These are phyloP conservation scores for Wolfiporia cocos DNA, from an alignment of 1,284 basidiomycete genomes.

Conservation along the genomic window DNA sequence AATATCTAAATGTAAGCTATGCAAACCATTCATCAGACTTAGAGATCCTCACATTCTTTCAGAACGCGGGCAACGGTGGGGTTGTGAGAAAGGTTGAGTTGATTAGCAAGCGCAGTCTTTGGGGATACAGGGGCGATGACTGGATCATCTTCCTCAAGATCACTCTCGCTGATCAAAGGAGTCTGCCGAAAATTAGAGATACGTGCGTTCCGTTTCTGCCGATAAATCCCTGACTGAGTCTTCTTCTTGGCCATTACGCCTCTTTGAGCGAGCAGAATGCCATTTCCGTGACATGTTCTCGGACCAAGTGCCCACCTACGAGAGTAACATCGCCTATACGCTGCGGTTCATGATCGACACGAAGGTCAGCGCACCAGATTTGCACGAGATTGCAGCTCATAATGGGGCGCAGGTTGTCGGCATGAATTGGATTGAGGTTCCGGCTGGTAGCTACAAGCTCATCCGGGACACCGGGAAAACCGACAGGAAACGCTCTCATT, in stretches of 20 bases:
- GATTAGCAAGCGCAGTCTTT: constrained; percentile 68
- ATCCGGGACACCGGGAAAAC: too few relatives aligned
- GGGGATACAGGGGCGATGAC: constrained; percentile 85
- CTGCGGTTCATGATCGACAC: constrained; percentile 97
- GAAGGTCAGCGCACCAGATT: constrained; percentile 43
- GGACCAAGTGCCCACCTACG: constrained; percentile 63
- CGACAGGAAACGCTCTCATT: constrained; percentile 65
- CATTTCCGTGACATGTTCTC: constrained; percentile 66
- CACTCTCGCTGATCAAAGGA: constrained; percentile 65
- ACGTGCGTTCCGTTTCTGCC: constrained; percentile 35
- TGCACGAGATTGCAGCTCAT: constrained; percentile 1
- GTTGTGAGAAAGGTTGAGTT: constrained; percentile 56
- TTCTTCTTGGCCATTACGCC: constrained; percentile 43
- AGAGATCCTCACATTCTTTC: too few relatives aligned
- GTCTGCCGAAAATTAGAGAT: constrained; percentile 87
- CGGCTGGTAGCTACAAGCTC: constrained; percentile 73
- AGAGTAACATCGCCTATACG: constrained; percentile 87
- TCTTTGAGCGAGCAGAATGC: constrained; percentile 85
- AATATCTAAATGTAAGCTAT: constrained; percentile 75
- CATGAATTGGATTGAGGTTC: constrained; percentile 96
- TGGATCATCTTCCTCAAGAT: constrained; percentile 80
- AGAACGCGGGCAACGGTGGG: constrained; percentile 27
- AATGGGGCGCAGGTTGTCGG: constrained; percentile 69
- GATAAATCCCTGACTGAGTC: constrained; percentile 11
- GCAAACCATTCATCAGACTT: too few relatives aligned